phyloP scores from a whole-genome alignment of 331 rosid species.

The Malus hybrid region DNA sequence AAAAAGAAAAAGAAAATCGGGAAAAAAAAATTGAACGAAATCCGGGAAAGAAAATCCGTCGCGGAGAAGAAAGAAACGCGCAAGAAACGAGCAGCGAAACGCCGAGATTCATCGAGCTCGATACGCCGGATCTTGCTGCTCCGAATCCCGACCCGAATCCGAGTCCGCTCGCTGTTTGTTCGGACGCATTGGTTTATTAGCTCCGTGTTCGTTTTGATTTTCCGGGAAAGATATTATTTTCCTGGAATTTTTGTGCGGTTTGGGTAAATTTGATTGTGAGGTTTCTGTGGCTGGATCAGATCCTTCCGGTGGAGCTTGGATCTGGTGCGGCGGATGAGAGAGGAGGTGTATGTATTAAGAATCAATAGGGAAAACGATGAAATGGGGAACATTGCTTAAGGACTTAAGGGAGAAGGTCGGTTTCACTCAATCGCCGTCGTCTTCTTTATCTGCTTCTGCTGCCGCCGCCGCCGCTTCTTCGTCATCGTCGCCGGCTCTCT shows the following conservation, averaged over 20 bases:
- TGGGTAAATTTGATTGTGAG: background rate
- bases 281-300: slow-evolving; percentile 20
- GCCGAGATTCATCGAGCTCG: slow-evolving; percentile 2
- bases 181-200: slow-evolving; percentile 23
- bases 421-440: slow-evolving; percentile 54
- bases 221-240: background rate
- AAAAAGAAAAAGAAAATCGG: background rate
- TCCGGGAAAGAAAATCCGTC: background rate
- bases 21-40: background rate
- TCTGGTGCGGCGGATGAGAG: slow-evolving; percentile 81
- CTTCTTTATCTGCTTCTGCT: slow-evolving; percentile 22
- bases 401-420: slow-evolving; percentile 99
- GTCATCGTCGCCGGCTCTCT: slow-evolving; percentile 31
- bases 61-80: background rate
- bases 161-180: slow-evolving; percentile 34
- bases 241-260: background rate
- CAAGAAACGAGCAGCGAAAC: slow-evolving; percentile 3
- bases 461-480: slow-evolving; percentile 9
- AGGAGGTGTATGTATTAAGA: slow-evolving; percentile 43
- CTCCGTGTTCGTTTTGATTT: slow-evolving; percentile 16
- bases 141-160: slow-evolving; percentile 18
- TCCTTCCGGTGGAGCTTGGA: slow-evolving; percentile 51
- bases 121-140: slow-evolving; percentile 39
- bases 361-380: slow-evolving; percentile 77
- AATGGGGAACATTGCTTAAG: slow-evolving; percentile 96